Evolutionary conservation across 805 yeast species (phyloP), one percentile per base, ranked within the genome.

Genomic region (Candida palmyrensis): DNA sequence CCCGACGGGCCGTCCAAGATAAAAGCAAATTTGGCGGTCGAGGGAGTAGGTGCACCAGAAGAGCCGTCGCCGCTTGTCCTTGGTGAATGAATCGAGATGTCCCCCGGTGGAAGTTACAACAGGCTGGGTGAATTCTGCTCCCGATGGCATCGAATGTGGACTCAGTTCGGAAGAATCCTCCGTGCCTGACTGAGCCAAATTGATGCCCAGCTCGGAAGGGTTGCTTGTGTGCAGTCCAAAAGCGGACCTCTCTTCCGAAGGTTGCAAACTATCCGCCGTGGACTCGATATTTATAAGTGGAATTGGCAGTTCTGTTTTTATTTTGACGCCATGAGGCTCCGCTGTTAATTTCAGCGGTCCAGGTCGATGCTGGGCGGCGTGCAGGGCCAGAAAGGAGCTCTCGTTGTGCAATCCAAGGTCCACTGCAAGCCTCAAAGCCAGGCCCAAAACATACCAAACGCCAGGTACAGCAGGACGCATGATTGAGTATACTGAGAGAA

Each of bases 381-480:
- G n/a, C n/a, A n/a, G n/a, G n/a, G n/a, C n/a, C n/a, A n/a, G n/a
- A n/a, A n/a, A n/a, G n/a, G n/a, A n/a, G 43, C 9, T 44, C 47
- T 87, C 96, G 23, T 77, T 75, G 54, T 88, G 96, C 6, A 88
- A 62, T 1, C 95, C 96, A 39, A 88, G 55, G 55, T 88, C 96
- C 18, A 87, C 85, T 45, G 90, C 79, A 31, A 85, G 56, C 39
- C 96, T 68, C 31, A 86, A 56, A 0, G 90, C 88, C 2, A 85
- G 75, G 0, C 96, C 96, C 42, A 85, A 60, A 3, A 83, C 76
- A 51, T 85, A 85, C 97, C 97, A 88, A n/a, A 85, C 86, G 3
- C 95, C 92, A 0, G 96, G 95, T 10, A 75, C 75, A 1, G 90
- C 79, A 0, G 96, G 96, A 37, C 95, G 69, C 95, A 88, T 86